These are phyloP conservation scores for Trametes polyzona DNA, from an alignment of 1,284 basidiomycete species.

Conservation along the genomic window DNA sequence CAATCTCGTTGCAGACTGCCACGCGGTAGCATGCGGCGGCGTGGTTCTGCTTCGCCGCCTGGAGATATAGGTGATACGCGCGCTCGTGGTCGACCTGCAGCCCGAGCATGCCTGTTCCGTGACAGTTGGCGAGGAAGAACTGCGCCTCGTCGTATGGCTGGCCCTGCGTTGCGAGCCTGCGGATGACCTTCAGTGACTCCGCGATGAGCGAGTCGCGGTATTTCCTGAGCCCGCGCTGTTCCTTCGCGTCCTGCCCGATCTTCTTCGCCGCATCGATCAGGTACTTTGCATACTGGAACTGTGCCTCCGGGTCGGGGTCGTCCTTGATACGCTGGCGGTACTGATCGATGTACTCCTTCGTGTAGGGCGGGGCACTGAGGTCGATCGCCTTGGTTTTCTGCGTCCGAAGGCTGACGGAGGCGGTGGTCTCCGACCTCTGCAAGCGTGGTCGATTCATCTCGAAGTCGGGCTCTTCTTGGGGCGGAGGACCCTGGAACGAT, in stretches of 20 bases:
- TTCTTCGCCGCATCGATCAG: constrained; percentile 99
- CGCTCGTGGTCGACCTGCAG: constrained; percentile 96
- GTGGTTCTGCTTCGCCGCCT: constrained; percentile 97
- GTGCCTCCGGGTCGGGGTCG: constrained; percentile 98
- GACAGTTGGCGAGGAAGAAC: constrained; percentile 98
- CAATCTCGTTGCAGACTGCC: constrained; percentile 98
- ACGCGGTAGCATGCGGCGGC: constrained; percentile 95
- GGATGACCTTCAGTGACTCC: constrained; percentile 92
- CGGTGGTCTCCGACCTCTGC: constrained; percentile 58
- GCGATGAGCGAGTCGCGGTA: constrained; percentile 89
- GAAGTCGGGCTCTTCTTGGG: constrained; percentile 45
- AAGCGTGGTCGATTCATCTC: constrained; percentile 57
- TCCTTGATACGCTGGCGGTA: constrained; percentile 97
- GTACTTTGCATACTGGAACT: constrained; percentile 97
- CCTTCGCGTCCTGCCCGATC: constrained; percentile 72
- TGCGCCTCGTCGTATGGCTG: constrained; percentile 96
- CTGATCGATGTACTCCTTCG: constrained; percentile 96
- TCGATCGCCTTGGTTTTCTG: constrained; percentile 84
- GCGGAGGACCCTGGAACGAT: constrained; percentile 27
- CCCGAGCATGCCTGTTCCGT: constrained; percentile 94
- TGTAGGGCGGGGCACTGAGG: constrained; percentile 85
- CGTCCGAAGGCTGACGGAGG: constrained; percentile 63
- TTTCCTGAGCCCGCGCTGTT: constrained; percentile 83
- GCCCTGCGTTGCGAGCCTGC: constrained; percentile 89
- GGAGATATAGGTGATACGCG: constrained; percentile 97